Conservation (phyloP, 768 basidiomycete species). For the Boletus reticulatus region DNA sequence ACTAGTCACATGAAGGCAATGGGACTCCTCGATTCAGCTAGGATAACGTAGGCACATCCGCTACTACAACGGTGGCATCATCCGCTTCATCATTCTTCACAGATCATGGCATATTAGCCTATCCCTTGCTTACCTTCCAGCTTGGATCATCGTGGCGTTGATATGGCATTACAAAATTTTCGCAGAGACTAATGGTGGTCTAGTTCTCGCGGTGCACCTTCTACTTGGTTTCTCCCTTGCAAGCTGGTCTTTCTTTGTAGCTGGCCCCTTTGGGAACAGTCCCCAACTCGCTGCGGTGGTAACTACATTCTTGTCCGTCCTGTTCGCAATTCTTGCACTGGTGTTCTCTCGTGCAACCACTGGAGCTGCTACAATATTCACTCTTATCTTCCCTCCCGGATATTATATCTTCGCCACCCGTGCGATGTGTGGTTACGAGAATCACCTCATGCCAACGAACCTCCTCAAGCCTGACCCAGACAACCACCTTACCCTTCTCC, state of each 20-base stretch:
- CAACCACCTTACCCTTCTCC: conserved; percentile 48
- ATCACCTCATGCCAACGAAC: conserved; percentile 52
- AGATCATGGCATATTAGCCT: conserved; percentile 67
- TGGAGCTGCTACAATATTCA: conserved; percentile 56
- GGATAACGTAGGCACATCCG: conserved; percentile 46
- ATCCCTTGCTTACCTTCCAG: conserved; percentile 68
- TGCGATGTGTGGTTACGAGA: conserved; percentile 68
- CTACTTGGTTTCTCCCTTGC: conserved; percentile 66
- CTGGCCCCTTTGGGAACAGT: conserved; percentile 68
- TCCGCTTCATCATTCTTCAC: not conserved
- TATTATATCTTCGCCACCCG: conserved; percentile 74
- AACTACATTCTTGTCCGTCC: conserved; percentile 61
- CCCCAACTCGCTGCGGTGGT: conserved; percentile 69
- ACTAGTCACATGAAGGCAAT: conserved; percentile 78
- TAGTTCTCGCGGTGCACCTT: conserved; percentile 64
- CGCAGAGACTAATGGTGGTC: conserved; percentile 50
- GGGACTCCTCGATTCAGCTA: conserved; percentile 71
- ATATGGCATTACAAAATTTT: conserved; percentile 72
- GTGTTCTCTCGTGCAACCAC: conserved; percentile 44
- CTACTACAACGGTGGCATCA: not conserved
- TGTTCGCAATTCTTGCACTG: conserved; percentile 66
- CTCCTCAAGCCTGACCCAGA: conserved; percentile 61
- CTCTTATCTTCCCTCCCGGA: conserved; percentile 70
- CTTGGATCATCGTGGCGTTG: conserved; percentile 67
- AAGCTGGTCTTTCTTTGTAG: conserved; percentile 70